Conservation (phyloP, 2,329 filamentous ascomycete genomes). For the Penicillium sp. region DNA sequence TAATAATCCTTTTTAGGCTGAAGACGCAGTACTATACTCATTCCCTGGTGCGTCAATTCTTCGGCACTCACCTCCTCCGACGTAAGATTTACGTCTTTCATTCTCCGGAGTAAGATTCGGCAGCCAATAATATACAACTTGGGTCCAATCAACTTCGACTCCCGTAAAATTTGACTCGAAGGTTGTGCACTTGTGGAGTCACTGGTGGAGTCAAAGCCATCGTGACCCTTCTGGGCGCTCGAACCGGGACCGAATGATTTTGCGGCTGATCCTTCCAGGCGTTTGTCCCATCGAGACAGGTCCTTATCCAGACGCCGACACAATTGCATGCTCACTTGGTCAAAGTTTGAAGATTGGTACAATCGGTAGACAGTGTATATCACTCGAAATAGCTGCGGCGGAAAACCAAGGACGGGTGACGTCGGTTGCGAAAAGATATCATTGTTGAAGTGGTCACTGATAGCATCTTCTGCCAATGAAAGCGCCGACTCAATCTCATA, state of each 20-base stretch:
- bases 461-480: constrained; percentile 16
- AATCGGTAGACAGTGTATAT: not conserved
- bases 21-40: constrained; percentile 19
- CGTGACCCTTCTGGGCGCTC: no score
- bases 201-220: not conserved
- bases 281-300: not conserved
- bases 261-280: not conserved
- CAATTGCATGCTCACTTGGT: not conserved
- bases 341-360: not conserved
- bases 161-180: not conserved
- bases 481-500: constrained; percentile 26
- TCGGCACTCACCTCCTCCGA: not conserved
- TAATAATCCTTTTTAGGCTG: constrained; percentile 30
- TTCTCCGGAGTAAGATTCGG: constrained; percentile 21
- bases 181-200: not conserved
- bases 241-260: not conserved
- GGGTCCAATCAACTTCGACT: constrained; percentile 11
- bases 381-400: not conserved
- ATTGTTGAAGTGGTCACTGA: not conserved
- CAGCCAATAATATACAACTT: constrained; percentile 24
- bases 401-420: not conserved
- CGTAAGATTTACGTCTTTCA: not conserved
- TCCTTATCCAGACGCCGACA: not conserved
- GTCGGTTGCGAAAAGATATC: not conserved
- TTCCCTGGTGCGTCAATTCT: constrained; percentile 17